phyloP scores from a whole-genome alignment of 2,329 filamentous ascomycete genomes.

The Helminthosporium solani region DNA sequence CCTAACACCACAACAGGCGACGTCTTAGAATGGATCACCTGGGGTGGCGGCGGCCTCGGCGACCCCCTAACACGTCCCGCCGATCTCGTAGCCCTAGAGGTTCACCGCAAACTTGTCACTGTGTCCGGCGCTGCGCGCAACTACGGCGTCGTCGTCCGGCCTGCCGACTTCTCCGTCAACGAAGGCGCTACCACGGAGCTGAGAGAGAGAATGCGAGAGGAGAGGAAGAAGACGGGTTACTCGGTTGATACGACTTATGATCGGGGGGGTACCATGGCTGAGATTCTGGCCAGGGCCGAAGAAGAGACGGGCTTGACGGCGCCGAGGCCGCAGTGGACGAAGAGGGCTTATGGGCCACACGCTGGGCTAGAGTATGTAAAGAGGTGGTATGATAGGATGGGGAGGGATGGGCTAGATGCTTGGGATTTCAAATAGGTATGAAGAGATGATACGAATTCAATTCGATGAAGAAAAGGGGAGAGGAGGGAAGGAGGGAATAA shows the following conservation, averaged over 20 bases:
- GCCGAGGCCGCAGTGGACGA: slow-evolving; percentile 48
- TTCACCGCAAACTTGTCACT: slow-evolving; percentile 49
- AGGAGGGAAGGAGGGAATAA: no score
- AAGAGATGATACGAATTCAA: no score
- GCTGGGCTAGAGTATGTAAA: slow-evolving; percentile 46
- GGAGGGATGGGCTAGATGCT: slow-evolving; percentile 20
- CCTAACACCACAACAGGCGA: slow-evolving; percentile 37
- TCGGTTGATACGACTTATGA: slow-evolving; percentile 40
- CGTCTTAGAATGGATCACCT: slow-evolving; percentile 53
- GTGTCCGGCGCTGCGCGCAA: slow-evolving; percentile 45
- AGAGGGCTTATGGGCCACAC: slow-evolving; percentile 50
- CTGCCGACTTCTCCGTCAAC: slow-evolving; percentile 40
- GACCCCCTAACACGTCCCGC: slow-evolving; percentile 49
- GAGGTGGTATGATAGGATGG: slow-evolving; percentile 47
- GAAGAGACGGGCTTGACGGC: slow-evolving; percentile 48
- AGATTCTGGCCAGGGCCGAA: slow-evolving; percentile 40
- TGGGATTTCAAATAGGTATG: slow-evolving; percentile 13
- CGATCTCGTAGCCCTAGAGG: slow-evolving; percentile 49
- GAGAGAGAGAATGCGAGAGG: slow-evolving; percentile 32
- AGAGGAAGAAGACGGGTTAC: slow-evolving; percentile 19
- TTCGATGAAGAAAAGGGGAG: no score
- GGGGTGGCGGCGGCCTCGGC: slow-evolving; percentile 53
- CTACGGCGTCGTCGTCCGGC: slow-evolving; percentile 50
- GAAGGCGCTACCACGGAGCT: slow-evolving; percentile 39
- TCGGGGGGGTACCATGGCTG: slow-evolving; percentile 46